Evolutionary conservation across 768 basidiomycete species (phyloP).

Genomic region (Leccinellum luteum): DNA sequence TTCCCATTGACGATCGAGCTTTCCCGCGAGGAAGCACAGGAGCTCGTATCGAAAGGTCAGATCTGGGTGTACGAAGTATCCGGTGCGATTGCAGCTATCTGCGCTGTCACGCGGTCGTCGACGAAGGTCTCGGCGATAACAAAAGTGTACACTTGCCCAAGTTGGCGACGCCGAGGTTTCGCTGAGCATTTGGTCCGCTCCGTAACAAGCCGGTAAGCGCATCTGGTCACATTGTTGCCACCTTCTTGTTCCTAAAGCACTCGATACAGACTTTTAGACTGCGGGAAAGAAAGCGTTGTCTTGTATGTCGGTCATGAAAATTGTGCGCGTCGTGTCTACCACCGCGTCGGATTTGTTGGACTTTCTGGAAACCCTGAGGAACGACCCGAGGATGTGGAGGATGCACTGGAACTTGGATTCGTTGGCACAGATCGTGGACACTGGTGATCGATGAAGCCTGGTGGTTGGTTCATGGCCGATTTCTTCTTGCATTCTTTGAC

Average conservation of each 20-base stretch:
- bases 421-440: conserved; percentile 46
- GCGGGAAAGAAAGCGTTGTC: conserved; percentile 47
- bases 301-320: conserved; percentile 56
- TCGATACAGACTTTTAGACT: conserved; percentile 36
- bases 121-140: conserved; percentile 51
- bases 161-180: conserved; percentile 45
- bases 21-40: conserved; percentile 43
- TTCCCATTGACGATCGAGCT: conserved; percentile 41
- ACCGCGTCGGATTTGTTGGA: conserved; percentile 52
- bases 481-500: background rate
- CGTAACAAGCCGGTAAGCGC: conserved; percentile 43
- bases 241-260: background rate
- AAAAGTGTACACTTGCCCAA: conserved; percentile 52
- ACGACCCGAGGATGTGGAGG: conserved; percentile 41
- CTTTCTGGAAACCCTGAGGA: conserved; percentile 35
- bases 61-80: conserved; percentile 51
- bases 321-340: conserved; percentile 49
- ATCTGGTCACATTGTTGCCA: background rate
- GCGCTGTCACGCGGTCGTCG: conserved; percentile 55
- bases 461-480: background rate
- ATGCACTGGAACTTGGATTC: conserved; percentile 55
- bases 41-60: conserved; percentile 47
- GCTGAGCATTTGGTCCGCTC: conserved; percentile 51
- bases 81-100: conserved; percentile 45
- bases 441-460: conserved; percentile 37